Evolutionary conservation across 140 eudicot genomes (phyloP).

Genomic region (Flaveria floridana): DNA sequence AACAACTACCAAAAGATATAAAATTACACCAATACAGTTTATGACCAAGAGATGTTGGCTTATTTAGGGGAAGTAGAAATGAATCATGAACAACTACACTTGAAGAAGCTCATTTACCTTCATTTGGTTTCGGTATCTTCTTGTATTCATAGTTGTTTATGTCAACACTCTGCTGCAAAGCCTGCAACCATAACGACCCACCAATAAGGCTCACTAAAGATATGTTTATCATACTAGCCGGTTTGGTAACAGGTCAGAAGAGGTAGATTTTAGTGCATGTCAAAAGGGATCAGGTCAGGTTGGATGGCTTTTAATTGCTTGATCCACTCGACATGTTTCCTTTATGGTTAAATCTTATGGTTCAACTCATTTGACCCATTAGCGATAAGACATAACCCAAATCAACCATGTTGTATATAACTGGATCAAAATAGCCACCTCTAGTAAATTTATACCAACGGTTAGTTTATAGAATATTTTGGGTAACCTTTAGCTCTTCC

Average conservation of each 20-base stretch:
- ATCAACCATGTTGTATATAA: neutral
- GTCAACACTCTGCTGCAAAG: slow-evolving; percentile 70
- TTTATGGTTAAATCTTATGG: neutral
- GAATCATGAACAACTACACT: slow-evolving; percentile 17
- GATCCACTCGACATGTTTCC: neutral
- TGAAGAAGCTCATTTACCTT: slow-evolving; percentile 33
- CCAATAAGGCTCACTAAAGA: neutral
- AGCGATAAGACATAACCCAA: neutral
- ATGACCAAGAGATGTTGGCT: slow-evolving; percentile 20
- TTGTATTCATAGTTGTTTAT: slow-evolving; percentile 73
- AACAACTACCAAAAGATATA: slow-evolving; percentile 16
- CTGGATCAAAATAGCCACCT: neutral
- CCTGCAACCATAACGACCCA: slow-evolving; percentile 45
- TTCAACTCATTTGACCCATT: neutral
- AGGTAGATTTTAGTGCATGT: too few relatives aligned
- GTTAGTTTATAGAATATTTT: neutral
- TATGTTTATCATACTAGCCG: neutral
- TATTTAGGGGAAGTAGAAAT: slow-evolving; percentile 21
- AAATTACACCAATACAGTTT: slow-evolving; percentile 4
- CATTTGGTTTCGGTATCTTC: slow-evolving; percentile 70
- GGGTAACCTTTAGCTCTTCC: slow-evolving; percentile 73
- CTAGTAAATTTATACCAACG: neutral
- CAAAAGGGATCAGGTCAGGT: neutral
- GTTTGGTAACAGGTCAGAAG: neutral
- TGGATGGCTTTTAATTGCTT: neutral